phyloP scores from a whole-genome alignment of 2,329 filamentous ascomycete species.

The Fusarium ambrosium region DNA sequence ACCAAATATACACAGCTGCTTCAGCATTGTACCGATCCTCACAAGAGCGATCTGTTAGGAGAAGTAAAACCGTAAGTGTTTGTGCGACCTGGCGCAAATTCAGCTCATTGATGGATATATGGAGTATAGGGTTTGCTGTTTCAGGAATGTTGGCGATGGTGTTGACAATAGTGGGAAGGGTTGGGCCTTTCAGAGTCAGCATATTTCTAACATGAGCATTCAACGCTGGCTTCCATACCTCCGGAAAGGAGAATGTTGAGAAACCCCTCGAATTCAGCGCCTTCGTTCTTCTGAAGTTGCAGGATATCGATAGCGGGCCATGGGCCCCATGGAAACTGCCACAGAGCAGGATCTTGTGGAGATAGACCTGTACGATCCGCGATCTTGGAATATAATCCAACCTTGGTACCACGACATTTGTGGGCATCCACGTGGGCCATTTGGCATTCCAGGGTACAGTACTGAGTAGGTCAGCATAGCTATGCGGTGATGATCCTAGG shows the following conservation, averaged over 20 bases:
- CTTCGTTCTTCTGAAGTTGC: constrained; percentile 46
- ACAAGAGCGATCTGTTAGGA: constrained; percentile 19
- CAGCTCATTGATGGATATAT: constrained; percentile 25
- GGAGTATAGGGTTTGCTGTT: constrained; percentile 29
- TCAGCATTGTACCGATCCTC: constrained; percentile 41
- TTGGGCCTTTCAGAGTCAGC: constrained; percentile 22
- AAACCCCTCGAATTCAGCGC: constrained; percentile 33
- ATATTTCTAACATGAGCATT: not conserved
- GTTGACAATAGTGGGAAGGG: constrained; percentile 46
- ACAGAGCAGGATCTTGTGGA: not conserved
- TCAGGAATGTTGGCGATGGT: constrained; percentile 38
- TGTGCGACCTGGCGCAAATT: not conserved
- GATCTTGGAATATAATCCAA: not conserved
- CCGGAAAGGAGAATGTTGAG: constrained; percentile 42
- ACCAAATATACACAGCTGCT: constrained; percentile 44
- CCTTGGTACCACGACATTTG: not conserved
- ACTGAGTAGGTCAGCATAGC: constrained; percentile 35
- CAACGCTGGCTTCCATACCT: constrained; percentile 22
- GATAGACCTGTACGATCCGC: not conserved
- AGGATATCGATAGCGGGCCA: constrained; percentile 45
- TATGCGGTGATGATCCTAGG: too few species aligned
- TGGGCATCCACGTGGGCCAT: constrained; percentile 23
- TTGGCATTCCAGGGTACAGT: constrained; percentile 40
- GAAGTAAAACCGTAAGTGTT: constrained; percentile 21
- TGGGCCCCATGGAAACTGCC: constrained; percentile 26